These are phyloP conservation scores for Schizochytrium sp. DNA, from an alignment of 108 stramenopile genomes.

Conservation along the genomic window DNA sequence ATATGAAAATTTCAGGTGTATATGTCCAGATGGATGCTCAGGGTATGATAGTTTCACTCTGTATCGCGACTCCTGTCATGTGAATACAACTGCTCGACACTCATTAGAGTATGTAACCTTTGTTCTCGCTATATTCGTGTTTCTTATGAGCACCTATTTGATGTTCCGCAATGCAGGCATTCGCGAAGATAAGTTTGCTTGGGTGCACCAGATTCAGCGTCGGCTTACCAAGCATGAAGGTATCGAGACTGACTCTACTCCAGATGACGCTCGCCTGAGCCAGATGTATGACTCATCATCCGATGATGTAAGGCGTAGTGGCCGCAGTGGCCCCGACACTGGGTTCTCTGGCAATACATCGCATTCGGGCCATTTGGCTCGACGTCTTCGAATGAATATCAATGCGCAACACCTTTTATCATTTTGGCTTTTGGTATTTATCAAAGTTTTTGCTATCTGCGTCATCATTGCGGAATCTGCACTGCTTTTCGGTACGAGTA, in stretches of 20 bases:
- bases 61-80: slow-evolving; percentile 44
- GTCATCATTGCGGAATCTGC: neutral
- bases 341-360: neutral
- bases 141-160: neutral
- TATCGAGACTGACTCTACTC: no score
- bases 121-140: neutral
- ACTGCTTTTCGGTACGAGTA: neutral
- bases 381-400: neutral
- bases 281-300: no score
- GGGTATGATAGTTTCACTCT: neutral
- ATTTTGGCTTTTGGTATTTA: neutral
- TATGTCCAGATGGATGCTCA: neutral
- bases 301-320: neutral
- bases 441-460: neutral
- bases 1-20: slow-evolving; percentile 11
- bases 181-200: neutral
- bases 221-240: neutral
- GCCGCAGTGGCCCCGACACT: neutral
- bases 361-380: slow-evolving; percentile 10
- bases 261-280: no score
- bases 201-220: neutral
- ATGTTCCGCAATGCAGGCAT: neutral
- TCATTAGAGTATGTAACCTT: neutral
- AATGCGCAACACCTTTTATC: neutral
- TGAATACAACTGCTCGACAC: neutral